Conservation (phyloP, 345 rosid species). For the Ricinus communis region DNA sequence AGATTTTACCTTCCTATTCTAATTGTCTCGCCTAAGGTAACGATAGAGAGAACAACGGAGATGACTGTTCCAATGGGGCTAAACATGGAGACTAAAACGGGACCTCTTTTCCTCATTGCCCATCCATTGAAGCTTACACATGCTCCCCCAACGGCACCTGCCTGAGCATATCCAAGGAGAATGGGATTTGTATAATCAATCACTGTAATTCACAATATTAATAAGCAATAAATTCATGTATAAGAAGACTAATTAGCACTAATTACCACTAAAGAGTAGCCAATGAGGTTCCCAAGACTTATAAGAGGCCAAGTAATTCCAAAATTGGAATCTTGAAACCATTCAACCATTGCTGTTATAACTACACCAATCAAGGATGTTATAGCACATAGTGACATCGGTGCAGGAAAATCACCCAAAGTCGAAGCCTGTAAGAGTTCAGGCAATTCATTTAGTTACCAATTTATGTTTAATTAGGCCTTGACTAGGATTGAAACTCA, state of each 20-base stretch:
- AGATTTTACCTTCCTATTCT: slow-evolving; percentile 63
- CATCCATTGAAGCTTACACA: slow-evolving; percentile 85
- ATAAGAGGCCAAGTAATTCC: slow-evolving; percentile 43
- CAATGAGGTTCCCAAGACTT: slow-evolving; percentile 37
- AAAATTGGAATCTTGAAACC: slow-evolving; percentile 40
- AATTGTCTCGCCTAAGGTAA: slow-evolving; percentile 60
- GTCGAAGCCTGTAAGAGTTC: slow-evolving; percentile 54
- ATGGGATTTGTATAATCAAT: not conserved
- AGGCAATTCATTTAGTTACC: not conserved
- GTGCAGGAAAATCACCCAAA: slow-evolving; percentile 82
- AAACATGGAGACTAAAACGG: slow-evolving; percentile 83
- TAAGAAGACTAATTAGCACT: too few species aligned
- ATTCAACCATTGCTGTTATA: slow-evolving; percentile 46
- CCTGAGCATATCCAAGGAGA: slow-evolving; percentile 36
- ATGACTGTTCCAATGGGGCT: slow-evolving; percentile 70
- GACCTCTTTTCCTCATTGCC: slow-evolving; percentile 93
- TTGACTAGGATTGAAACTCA: too few species aligned
- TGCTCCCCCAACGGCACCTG: slow-evolving; percentile 63
- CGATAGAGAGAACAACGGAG: slow-evolving; percentile 56
- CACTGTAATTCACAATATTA: too few species aligned
- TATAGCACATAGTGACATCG: slow-evolving; percentile 69
- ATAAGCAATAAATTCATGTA: too few species aligned
- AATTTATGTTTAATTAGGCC: too few species aligned
- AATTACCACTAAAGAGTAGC: slow-evolving; percentile 63
- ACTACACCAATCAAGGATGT: slow-evolving; percentile 71